A percentile compares a stretch with the other conserved stretches of the same genome.
phyloP scores from a whole-genome alignment of 495 filamentous ascomycete genomes.

The Tetracladium setigerum region DNA sequence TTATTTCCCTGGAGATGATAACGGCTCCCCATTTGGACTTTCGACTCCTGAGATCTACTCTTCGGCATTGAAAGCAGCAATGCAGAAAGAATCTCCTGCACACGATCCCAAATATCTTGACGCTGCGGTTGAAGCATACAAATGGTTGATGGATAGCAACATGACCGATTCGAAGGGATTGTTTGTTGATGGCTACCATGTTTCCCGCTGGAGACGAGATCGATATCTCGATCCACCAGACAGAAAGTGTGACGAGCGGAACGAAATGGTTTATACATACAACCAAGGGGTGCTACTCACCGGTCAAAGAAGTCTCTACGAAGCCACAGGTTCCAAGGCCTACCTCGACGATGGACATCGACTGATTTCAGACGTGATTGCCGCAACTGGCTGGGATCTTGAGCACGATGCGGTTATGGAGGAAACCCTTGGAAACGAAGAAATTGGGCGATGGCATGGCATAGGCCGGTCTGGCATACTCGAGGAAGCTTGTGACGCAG shows the following conservation, averaged over 20 bases:
- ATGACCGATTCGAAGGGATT: slow-evolving; percentile 80
- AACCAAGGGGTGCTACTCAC: slow-evolving; percentile 94
- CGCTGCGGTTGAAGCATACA: slow-evolving; percentile 69
- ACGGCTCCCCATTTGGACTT: slow-evolving; percentile 54
- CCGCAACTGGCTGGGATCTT: slow-evolving; percentile 66
- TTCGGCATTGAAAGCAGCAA: not conserved
- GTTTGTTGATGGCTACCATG: slow-evolving; percentile 87
- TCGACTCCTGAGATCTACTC: not conserved
- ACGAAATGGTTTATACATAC: slow-evolving; percentile 91
- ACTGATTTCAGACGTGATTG: slow-evolving; percentile 62
- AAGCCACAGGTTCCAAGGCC: slow-evolving; percentile 52
- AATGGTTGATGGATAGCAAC: slow-evolving; percentile 67
- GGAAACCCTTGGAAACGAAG: slow-evolving; percentile 8
- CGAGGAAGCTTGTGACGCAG: slow-evolving; percentile 78
- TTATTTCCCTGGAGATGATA: slow-evolving; percentile 74
- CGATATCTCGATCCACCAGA: slow-evolving; percentile 17
- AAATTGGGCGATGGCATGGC: slow-evolving; percentile 51
- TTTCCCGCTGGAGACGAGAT: slow-evolving; percentile 51
- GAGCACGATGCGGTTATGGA: slow-evolving; percentile 12
- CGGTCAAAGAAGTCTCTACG: slow-evolving; percentile 73
- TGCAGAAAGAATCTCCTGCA: slow-evolving; percentile 18
- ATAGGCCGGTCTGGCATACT: slow-evolving; percentile 73
- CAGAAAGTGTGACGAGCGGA: slow-evolving; percentile 59
- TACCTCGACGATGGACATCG: slow-evolving; percentile 77
- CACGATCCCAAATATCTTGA: slow-evolving; percentile 60